These are phyloP conservation scores for Neofusicoccum ribis DNA, from an alignment of 2,329 filamentous ascomycete genomes.

Conservation along the genomic window DNA sequence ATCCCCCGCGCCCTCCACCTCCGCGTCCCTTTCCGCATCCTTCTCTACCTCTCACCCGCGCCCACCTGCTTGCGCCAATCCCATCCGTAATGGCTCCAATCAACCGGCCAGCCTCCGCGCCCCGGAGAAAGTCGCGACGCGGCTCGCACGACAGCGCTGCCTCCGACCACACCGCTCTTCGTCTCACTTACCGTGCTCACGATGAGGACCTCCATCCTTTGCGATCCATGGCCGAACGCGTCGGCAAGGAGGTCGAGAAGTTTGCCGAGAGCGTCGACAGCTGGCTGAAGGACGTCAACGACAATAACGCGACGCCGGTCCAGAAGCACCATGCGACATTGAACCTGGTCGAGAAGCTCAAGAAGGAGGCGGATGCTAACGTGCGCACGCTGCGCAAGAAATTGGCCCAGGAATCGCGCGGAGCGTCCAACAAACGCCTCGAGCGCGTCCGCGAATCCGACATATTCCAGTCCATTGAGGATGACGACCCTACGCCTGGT, in stretches of 20 bases:
- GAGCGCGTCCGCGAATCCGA: conserved; percentile 20
- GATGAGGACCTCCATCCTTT: conserved; percentile 58
- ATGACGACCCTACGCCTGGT: conserved; percentile 25
- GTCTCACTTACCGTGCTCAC: conserved; percentile 24
- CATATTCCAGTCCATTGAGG: conserved; percentile 29
- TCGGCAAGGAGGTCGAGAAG: conserved; percentile 79
- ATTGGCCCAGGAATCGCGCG: conserved; percentile 40
- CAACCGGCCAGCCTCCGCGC: conserved; percentile 26
- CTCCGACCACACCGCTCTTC: conserved; percentile 22
- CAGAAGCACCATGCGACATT: conserved; percentile 57
- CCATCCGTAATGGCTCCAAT: conserved; percentile 28
- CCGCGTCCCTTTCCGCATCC: neutral
- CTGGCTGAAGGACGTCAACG: conserved; percentile 48
- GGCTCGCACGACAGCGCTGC: conserved; percentile 22
- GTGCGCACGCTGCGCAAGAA: conserved; percentile 48
- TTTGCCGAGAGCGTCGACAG: conserved; percentile 83
- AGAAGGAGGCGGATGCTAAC: conserved; percentile 54
- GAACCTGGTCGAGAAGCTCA: conserved; percentile 42
- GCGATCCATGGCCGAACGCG: conserved; percentile 65
- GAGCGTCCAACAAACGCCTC: conserved; percentile 35
- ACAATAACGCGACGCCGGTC: conserved; percentile 40
- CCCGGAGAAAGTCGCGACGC: conserved; percentile 2
- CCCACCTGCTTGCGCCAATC: neutral
- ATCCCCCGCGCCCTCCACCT: conserved; percentile 6
- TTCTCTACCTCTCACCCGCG: neutral